Evolutionary conservation across 176 grass and related monocot genomes (phyloP).

Genomic region (Pharus latifolius): DNA sequence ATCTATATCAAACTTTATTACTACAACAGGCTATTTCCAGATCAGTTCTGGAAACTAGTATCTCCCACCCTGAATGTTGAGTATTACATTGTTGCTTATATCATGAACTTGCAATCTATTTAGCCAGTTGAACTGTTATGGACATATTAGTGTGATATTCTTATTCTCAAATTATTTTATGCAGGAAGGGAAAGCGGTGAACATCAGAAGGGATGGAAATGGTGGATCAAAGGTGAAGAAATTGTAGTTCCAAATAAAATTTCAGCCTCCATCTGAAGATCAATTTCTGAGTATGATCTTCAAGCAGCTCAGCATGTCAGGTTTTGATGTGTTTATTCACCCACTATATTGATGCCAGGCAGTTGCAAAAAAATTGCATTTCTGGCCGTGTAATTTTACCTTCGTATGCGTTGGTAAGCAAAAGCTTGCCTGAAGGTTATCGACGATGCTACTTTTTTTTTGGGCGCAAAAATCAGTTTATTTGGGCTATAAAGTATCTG

Average conservation of each 20-base stretch:
- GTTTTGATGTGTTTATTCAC: neutral
- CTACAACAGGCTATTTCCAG: too few relatives aligned
- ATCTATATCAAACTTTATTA: too few relatives aligned
- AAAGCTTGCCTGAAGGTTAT: too few relatives aligned
- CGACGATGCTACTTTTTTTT: too few relatives aligned
- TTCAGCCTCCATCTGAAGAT: neutral
- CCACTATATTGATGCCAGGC: neutral
- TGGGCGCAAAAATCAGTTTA: too few relatives aligned
- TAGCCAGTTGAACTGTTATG: neutral
- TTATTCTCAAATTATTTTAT: neutral
- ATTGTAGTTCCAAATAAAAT: neutral
- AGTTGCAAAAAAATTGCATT: neutral
- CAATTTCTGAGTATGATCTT: neutral
- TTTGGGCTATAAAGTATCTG: too few relatives aligned
- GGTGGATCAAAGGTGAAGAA: constrained; percentile 5
- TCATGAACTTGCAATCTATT: neutral
- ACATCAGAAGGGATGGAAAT: neutral
- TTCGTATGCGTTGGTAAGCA: neutral
- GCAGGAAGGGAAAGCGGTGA: constrained; percentile 15
- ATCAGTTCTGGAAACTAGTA: too few relatives aligned
- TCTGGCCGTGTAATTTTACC: neutral
- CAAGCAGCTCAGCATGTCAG: neutral
- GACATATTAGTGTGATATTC: neutral
- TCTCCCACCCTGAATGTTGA: too few relatives aligned
- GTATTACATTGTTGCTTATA: neutral